Evolutionary conservation across 2,329 filamentous ascomycete species (phyloP).

Genomic region (Paecilomyces variotii): DNA sequence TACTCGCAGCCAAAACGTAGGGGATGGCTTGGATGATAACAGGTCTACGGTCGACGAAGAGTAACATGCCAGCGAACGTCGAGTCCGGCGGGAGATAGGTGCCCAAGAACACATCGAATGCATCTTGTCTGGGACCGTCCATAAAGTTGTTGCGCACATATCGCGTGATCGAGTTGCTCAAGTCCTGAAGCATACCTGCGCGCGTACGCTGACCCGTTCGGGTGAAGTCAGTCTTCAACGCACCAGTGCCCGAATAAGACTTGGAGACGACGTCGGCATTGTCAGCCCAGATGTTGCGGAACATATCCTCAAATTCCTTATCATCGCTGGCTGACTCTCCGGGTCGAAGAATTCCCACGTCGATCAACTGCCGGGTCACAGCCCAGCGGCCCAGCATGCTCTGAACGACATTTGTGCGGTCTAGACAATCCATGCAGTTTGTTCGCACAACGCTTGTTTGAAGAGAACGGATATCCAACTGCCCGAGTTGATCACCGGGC

Average conservation of each 20-base stretch:
- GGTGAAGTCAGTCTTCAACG: constrained; percentile 96
- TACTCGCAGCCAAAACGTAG: constrained; percentile 76
- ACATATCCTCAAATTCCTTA: constrained; percentile 74
- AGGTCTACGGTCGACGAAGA: constrained; percentile 80
- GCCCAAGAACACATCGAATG: constrained; percentile 89
- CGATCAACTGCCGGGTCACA: constrained; percentile 78
- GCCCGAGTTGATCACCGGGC: constrained; percentile 61
- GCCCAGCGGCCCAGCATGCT: constrained; percentile 91
- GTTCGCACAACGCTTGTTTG: constrained; percentile 91
- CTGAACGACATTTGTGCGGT: constrained; percentile 95
- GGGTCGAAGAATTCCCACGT: constrained; percentile 67
- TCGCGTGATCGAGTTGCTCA: constrained; percentile 78
- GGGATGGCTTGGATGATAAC: constrained; percentile 88
- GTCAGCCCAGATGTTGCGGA: constrained; percentile 97
- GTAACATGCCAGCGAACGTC: constrained; percentile 60
- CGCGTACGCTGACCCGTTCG: constrained; percentile 85
- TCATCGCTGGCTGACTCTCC: constrained; percentile 77
- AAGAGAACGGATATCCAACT: constrained; percentile 68
- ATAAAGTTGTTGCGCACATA: constrained; percentile 92
- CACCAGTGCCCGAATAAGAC: constrained; percentile 90
- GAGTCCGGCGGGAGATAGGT: constrained; percentile 68
- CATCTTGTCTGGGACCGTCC: constrained; percentile 89
- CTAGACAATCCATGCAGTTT: constrained; percentile 98
- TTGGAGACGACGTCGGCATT: constrained; percentile 93
- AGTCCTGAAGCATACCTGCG: constrained; percentile 74